phyloP scores from a whole-genome alignment of 2,329 filamentous ascomycete species.

The Fusarium coffeatum region DNA sequence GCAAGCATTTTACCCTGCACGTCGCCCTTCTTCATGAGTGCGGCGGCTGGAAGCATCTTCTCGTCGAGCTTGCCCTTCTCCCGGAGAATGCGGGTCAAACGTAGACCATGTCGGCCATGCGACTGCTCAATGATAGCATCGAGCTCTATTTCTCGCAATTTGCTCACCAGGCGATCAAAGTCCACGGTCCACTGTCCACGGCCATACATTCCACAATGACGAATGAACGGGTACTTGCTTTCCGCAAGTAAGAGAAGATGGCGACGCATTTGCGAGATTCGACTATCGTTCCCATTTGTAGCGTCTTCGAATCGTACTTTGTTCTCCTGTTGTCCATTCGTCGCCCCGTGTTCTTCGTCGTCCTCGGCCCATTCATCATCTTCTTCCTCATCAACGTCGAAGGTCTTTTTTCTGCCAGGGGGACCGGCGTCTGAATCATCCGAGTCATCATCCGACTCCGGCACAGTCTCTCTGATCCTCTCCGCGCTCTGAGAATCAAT shows the following conservation, averaged over 20 bases:
- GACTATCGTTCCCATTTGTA: conserved; percentile 55
- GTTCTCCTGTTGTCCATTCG: conserved; percentile 52
- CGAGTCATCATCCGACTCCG: conserved; percentile 51
- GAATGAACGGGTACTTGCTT: conserved; percentile 75
- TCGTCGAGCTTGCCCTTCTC: conserved; percentile 95
- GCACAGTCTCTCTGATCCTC: conserved; percentile 57
- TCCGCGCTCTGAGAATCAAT: conserved; percentile 61
- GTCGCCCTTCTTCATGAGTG: conserved; percentile 86
- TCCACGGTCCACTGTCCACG: conserved; percentile 85
- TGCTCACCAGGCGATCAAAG: conserved; percentile 77
- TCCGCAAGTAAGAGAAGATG: conserved; percentile 80
- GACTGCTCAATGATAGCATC: conserved; percentile 83
- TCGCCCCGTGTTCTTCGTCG: conserved; percentile 47
- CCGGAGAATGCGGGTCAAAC: conserved; percentile 85
- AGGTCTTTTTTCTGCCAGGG: conserved; percentile 30
- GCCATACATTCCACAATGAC: conserved; percentile 71
- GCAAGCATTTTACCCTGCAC: conserved; percentile 85
- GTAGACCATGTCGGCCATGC: conserved; percentile 80
- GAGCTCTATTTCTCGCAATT: conserved; percentile 80
- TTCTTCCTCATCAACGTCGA: conserved; percentile 50
- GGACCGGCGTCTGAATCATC: conserved; percentile 52
- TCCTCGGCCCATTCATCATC: conserved; percentile 51
- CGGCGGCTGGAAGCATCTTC: conserved; percentile 82
- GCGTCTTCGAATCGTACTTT: conserved; percentile 66
- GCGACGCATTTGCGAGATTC: conserved; percentile 72